Base-by-base conservation (phyloP, 495 filamentous ascomycete genomes). In the Neurospora tetraspora region DNA sequence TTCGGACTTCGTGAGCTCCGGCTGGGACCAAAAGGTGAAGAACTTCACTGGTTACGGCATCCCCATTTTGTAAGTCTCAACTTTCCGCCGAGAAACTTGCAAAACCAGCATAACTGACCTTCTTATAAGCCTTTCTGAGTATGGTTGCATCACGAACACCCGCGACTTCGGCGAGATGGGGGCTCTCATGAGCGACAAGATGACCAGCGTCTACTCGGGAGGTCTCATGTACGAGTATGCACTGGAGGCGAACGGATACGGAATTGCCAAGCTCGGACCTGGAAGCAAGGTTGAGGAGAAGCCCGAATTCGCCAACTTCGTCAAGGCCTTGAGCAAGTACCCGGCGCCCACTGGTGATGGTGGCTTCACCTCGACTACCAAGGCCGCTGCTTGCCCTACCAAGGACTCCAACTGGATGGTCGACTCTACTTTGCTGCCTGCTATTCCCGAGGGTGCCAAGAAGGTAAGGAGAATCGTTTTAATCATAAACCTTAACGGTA, bases 171-270 rank as follows among this genome's bases (percentile, higher is more conserved):
- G 89, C 71, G 96, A 98, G 84, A 87, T 98, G 69, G 77, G 80
- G 39, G 86, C 94, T 42, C 88, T 98, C 68, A 98, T 98, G 88
- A 89, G 86, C 80, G 83, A 81, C 23, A 78, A 96, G 72, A 99
- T 98, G 96, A 95, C 93, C 5, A 73, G 81, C 69, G 96, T 98
- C 73, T 98, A 97, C 87, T 98, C 95, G 71, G 95, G 96, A 75
- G 95, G 95, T 77, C 89, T 98, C 59, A 92, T 97, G 79, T 98
- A 98, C 84, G 95, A 98, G 82, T 98, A 97, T 84, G 90, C 91
- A 72, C 82, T 94, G 81, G 94, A 95, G 79, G 82, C 83, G 42
- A 91, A 88, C 84, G 81, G 84, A 31, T 98, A 89, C 83, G 95
- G 95, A 72, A 89, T 98, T 65, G 93, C 92, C 76, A 80, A 87